Percentiles rank a stretch among this genome's conserved stretches.
Evolutionary conservation across 2,329 filamentous ascomycete genomes (phyloP).

Genomic region (Ceratocystis albifundus): DNA sequence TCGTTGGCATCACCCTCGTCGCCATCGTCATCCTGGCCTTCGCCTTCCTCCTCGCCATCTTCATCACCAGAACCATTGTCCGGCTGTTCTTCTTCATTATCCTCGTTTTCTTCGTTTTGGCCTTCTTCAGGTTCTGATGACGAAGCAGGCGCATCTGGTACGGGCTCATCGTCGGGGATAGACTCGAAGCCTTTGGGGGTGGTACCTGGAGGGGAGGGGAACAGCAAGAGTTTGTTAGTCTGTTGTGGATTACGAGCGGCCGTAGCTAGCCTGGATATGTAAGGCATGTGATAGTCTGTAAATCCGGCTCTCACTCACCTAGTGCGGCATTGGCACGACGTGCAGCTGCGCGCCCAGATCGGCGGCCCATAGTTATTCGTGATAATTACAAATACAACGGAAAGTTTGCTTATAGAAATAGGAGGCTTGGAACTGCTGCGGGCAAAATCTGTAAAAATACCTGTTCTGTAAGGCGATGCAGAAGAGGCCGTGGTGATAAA

Average conservation of each 20-base stretch:
- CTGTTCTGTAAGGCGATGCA: neutral
- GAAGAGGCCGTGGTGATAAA: neutral
- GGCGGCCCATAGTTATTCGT: conserved; percentile 30
- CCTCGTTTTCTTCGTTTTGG: conserved; percentile 4
- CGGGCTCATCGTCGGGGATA: conserved; percentile 34
- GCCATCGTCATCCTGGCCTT: conserved; percentile 21
- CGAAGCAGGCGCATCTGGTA: conserved; percentile 30
- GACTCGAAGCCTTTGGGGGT: conserved; percentile 34
- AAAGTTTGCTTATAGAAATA: neutral
- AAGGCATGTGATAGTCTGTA: neutral
- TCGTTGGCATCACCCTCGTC: conserved; percentile 22
- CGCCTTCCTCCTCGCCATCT: conserved; percentile 19
- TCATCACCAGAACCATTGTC: conserved; percentile 11
- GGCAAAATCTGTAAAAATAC: neutral
- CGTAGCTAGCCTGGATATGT: neutral
- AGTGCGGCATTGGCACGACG: conserved; percentile 43
- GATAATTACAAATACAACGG: neutral
- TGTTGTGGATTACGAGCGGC: neutral
- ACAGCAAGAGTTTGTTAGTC: neutral
- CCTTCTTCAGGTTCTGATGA: conserved; percentile 26
- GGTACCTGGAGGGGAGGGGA: conserved; percentile 34
- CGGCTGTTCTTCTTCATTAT: conserved; percentile 13
- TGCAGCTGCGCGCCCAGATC: conserved; percentile 43
- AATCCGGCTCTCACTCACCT: conserved; percentile 33
- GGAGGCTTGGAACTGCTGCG: neutral